A percentile compares a stretch with the other conserved stretches of the same genome.
Conservation (phyloP, 2,329 filamentous ascomycete species). For the Pseudonectria foliicola region DNA sequence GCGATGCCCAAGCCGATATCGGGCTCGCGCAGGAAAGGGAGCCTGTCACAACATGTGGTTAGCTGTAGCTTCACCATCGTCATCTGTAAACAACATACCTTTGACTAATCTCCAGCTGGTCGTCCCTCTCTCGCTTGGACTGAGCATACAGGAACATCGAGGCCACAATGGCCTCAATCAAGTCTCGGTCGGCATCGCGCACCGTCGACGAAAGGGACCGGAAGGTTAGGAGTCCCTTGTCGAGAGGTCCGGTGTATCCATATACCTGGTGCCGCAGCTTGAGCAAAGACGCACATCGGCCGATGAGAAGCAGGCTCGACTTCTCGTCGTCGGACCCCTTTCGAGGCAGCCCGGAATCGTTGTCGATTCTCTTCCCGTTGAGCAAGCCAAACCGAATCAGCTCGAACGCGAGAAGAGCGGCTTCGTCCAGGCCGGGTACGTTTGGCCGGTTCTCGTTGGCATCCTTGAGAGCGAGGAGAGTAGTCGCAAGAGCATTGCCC, state of each 20-base stretch:
- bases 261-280: conserved; percentile 76
- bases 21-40: conserved; percentile 63
- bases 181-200: conserved; percentile 69
- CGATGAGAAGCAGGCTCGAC: conserved; percentile 71
- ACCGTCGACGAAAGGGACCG: conserved; percentile 76
- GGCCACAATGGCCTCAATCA: conserved; percentile 75
- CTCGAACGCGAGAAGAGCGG: conserved; percentile 77
- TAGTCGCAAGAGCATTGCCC: conserved; percentile 71
- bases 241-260: conserved; percentile 90
- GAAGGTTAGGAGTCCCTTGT: conserved; percentile 81
- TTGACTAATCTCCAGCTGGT: conserved; percentile 62
- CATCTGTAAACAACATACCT: conserved; percentile 60
- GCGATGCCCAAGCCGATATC: conserved; percentile 74
- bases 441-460: conserved; percentile 38
- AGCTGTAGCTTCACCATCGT: background rate
- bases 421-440: conserved; percentile 58
- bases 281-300: conserved; percentile 75
- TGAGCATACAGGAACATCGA: conserved; percentile 78
- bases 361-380: conserved; percentile 57
- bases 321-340: conserved; percentile 65
- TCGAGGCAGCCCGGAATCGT: conserved; percentile 48
- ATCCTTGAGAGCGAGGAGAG: conserved; percentile 56
- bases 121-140: conserved; percentile 61
- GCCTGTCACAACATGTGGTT: conserved; percentile 32
- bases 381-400: conserved; percentile 73